Evolutionary conservation across 805 yeast genomes (phyloP).

Genomic region (Candida xiaguanensis): DNA sequence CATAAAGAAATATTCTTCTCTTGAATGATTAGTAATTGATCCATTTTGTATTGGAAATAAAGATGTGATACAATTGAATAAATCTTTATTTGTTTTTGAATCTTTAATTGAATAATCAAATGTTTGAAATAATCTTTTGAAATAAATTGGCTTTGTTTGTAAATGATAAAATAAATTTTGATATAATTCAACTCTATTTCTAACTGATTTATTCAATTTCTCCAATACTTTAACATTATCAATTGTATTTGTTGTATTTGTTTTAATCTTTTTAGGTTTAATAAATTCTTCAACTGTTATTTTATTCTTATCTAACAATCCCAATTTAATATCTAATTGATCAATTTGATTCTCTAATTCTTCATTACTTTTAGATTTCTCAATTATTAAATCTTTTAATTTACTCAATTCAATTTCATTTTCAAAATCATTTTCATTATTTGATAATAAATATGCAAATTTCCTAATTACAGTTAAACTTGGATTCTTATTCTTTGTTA

Average conservation of each 20-base stretch:
- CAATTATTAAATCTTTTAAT: constrained; percentile 63
- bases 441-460: constrained; percentile 73
- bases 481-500: constrained; percentile 71
- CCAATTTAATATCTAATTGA: constrained; percentile 73
- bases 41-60: constrained; percentile 31
- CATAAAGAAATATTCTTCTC: constrained; percentile 71
- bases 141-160: constrained; percentile 78
- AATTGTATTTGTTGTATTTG: constrained; percentile 16
- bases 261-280: constrained; percentile 34
- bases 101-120: constrained; percentile 24
- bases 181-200: constrained; percentile 58
- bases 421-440: constrained; percentile 67
- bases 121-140: constrained; percentile 50
- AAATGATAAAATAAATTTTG: constrained; percentile 77
- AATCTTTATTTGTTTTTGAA: constrained; percentile 17
- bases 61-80: constrained; percentile 20
- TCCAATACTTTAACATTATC: constrained; percentile 22
- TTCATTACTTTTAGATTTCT: constrained; percentile 67
- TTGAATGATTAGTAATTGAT: constrained; percentile 33
- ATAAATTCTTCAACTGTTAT: constrained; percentile 72
- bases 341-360: constrained; percentile 70
- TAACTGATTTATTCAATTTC: constrained; percentile 36
- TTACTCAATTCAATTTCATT: constrained; percentile 69
- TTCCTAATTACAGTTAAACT: constrained; percentile 71
- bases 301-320: constrained; percentile 73